phyloP scores from a whole-genome alignment of 805 yeast genomes.

The Kazachstania kunashirensis region DNA sequence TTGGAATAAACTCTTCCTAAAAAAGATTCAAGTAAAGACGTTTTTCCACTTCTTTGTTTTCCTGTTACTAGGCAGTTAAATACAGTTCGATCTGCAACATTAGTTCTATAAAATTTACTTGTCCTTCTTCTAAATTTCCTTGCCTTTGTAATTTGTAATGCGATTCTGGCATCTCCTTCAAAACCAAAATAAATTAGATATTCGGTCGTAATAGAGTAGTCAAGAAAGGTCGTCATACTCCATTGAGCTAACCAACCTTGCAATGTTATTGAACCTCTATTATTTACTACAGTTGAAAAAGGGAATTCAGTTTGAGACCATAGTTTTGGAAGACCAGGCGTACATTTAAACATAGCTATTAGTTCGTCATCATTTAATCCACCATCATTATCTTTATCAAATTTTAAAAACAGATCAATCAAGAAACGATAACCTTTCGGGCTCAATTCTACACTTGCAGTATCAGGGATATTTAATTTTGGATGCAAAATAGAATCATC shows the following conservation, averaged over 20 bases:
- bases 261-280: conserved; percentile 76
- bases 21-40: conserved; percentile 74
- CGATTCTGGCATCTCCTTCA: conserved; percentile 43
- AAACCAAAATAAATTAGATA: conserved; percentile 87
- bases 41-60: conserved; percentile 77
- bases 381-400: conserved; percentile 94
- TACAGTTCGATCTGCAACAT: conserved; percentile 75
- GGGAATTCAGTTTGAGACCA: conserved; percentile 90
- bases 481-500: conserved; percentile 77
- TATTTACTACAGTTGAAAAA: conserved; percentile 77
- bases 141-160: conserved; percentile 74
- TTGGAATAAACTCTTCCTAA: conserved; percentile 64
- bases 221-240: conserved; percentile 91
- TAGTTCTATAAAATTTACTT: conserved; percentile 56
- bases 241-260: conserved; percentile 99
- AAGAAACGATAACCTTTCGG: conserved; percentile 88
- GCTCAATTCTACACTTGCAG: conserved; percentile 79
- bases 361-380: conserved; percentile 75
- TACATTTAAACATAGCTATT: conserved; percentile 61
- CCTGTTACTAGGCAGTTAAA: conserved; percentile 87
- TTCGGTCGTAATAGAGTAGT: conserved; percentile 73
- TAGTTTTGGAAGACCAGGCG: conserved; percentile 83
- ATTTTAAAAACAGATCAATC: conserved; percentile 78
- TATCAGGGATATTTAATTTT: conserved; percentile 57
- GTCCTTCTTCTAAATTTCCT: conserved; percentile 58